A percentile compares a stretch with the other conserved stretches of the same genome.
Evolutionary conservation across 2,329 filamentous ascomycete species (phyloP).

Genomic region (Dothideomycetes sp.): DNA sequence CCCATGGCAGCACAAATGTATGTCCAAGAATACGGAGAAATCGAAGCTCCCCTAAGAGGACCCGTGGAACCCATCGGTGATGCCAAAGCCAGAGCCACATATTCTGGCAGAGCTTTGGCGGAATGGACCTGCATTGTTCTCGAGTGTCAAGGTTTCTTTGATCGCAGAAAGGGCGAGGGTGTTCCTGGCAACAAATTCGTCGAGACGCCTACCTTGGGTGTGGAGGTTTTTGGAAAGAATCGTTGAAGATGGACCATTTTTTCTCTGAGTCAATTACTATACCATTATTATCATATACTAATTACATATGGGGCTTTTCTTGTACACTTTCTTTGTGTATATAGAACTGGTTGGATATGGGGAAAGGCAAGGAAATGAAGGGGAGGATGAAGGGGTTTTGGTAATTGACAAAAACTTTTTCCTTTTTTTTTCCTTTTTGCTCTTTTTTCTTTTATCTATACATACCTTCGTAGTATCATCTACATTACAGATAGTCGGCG

Average conservation of each 20-base stretch:
- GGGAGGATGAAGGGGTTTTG: too few species aligned
- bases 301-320: not conserved
- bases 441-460: too few species aligned
- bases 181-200: conserved; percentile 57
- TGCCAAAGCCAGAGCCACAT: conserved; percentile 39
- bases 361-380: too few species aligned
- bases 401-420: too few species aligned
- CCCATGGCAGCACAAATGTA: conserved; percentile 61
- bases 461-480: too few species aligned
- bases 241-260: conserved; percentile 23
- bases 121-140: conserved; percentile 69
- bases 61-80: conserved; percentile 29
- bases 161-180: conserved; percentile 65
- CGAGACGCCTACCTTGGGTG: conserved; percentile 57
- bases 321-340: not conserved
- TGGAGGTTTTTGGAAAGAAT: conserved; percentile 53
- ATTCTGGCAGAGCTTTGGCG: conserved; percentile 63
- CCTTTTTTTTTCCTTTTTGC: too few species aligned
- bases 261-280: not conserved
- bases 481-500: too few species aligned
- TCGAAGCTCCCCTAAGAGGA: conserved; percentile 16
- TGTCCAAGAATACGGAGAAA: conserved; percentile 35
- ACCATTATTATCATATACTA: not conserved
- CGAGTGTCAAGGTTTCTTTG: conserved; percentile 75
- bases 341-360: too few species aligned